Base-by-base conservation (phyloP, 2,329 filamentous ascomycete species). In the Cordyceps tenuipes region DNA sequence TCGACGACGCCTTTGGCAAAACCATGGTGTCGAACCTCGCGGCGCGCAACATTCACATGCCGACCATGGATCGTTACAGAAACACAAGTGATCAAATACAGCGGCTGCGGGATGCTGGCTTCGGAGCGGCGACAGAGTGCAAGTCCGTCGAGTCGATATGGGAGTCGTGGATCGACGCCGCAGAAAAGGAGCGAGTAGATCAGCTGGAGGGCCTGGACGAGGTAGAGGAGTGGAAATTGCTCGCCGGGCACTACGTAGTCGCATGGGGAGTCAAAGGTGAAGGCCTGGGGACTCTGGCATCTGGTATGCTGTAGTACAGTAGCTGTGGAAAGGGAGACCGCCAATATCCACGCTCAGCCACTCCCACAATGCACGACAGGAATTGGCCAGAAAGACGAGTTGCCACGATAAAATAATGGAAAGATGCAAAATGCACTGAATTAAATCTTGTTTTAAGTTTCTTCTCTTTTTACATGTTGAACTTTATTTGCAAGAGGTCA, bases 1-100 rank as follows among this genome's bases (percentile, higher is more conserved):
- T 92, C 0, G 76, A 89, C 63, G 92, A 97, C 69, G 76, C 91
- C 5, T 99, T 99, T 67, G 94, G 94, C 3, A 83, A 84, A 65
- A 92, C 91, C 64, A 99, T 99, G 94, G 84, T 93, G 0, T 84
- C 88, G 2, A 99, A 99, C 68, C 83, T 99, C 0, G 88, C 88
- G 0, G 82, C 88, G 3, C 82, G 94, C 19, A 86, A 87, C 6
- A 96, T 99, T 57, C 81, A 84, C 26, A 87, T 99, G 76, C 91
- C 92, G 41, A 96, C 92, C 0, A 73, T 99, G 49, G 80, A 87
- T 26, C 79, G 77, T 44, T 97, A 92, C 72, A 83, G 82, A 26
- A 82, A 85, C 12, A 77, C 90, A 0, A 72, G 73, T 5, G 84
- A 87, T 55, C 92, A 99, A 71, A 80, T 84, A 61, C 71, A 76